A percentile compares a stretch with the other conserved stretches of the same genome.
Conservation (phyloP, 75 land plant species). For the Pinus albicaulis region DNA sequence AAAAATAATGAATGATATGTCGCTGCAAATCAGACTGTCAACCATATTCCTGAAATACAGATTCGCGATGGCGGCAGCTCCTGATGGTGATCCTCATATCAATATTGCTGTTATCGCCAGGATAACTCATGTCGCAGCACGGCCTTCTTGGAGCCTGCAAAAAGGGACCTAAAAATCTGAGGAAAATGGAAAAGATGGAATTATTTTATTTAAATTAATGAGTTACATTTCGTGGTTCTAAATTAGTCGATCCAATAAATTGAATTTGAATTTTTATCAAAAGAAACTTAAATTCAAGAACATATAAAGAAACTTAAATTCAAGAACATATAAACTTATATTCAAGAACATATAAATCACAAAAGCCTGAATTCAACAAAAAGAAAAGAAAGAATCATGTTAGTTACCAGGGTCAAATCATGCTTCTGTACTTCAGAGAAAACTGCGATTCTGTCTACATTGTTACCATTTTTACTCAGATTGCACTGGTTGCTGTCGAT, state of each 20-base stretch:
- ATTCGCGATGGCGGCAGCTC: neutral
- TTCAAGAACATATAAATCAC: no score
- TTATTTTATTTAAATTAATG: neutral
- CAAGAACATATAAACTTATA: no score
- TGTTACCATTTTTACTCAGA: neutral
- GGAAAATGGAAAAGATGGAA: neutral
- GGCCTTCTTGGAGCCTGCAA: slow-evolving; percentile 4
- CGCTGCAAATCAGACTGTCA: no score
- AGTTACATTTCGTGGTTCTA: no score
- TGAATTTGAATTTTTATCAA: no score
- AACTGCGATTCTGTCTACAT: neutral
- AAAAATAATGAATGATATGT: no score
- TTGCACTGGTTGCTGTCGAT: neutral
- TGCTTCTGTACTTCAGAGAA: neutral
- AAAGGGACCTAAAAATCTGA: neutral
- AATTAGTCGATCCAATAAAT: no score
- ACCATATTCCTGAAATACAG: neutral
- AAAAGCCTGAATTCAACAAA: no score
- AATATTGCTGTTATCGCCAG: neutral
- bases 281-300: no score
- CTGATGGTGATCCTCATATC: neutral
- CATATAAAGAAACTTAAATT: no score
- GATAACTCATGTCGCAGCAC: neutral
- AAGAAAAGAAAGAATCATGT: neutral
- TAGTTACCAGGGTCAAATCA: slow-evolving; percentile 1